Conservation (phyloP, 176 grass and related monocot genomes). For the Panicum miliaceum region DNA sequence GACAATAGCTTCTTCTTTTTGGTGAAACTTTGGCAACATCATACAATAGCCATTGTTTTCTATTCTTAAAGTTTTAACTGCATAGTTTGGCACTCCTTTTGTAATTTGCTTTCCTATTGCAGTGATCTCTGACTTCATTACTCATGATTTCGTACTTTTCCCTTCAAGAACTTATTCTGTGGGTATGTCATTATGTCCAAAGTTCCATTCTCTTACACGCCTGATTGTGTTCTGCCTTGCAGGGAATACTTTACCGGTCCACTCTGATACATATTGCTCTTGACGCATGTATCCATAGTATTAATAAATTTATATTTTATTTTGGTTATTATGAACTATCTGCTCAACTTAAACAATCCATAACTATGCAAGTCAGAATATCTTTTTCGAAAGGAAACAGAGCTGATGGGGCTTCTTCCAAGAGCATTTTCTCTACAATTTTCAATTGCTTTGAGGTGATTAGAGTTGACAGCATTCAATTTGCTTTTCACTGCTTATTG, state of each 20-base stretch:
- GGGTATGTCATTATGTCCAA: background rate
- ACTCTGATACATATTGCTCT: conserved; percentile 74
- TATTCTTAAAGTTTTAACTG: background rate
- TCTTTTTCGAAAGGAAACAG: conserved; percentile 63
- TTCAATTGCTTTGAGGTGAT: conserved; percentile 71
- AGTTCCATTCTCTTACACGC: background rate
- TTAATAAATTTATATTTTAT: conserved; percentile 7
- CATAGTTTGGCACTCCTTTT: background rate
- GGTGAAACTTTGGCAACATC: background rate
- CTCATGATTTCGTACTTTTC: background rate
- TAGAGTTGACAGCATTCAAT: background rate
- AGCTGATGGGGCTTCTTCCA: conserved; percentile 59
- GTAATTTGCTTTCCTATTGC: background rate
- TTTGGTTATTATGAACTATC: conserved; percentile 27
- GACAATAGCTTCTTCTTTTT: background rate
- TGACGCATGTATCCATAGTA: conserved; percentile 77
- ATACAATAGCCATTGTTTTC: background rate
- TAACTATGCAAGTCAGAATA: conserved; percentile 82
- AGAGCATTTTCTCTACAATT: conserved; percentile 49
- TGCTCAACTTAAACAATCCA: conserved; percentile 35
- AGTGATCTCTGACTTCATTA: background rate
- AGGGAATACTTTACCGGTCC: conserved; percentile 67
- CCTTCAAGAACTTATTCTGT: conserved; percentile 25
- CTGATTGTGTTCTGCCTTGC: conserved; percentile 41
- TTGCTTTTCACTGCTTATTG: conserved; percentile 15